These are phyloP conservation scores for Echites panduratus DNA, from an alignment of 257 asterid genomes.

Conservation along the genomic window DNA sequence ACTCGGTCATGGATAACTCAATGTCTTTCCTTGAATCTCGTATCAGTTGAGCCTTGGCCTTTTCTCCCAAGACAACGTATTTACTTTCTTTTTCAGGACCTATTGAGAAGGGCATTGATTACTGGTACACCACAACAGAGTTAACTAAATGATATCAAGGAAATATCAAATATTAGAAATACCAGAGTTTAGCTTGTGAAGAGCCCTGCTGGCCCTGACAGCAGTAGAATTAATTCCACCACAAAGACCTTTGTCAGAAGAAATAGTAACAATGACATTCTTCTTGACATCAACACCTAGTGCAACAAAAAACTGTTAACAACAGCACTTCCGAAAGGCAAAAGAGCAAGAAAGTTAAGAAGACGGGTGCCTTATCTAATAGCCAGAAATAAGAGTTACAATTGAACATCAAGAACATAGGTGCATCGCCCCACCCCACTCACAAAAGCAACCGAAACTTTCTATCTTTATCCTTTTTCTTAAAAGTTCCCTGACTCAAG, in stretches of 20 bases:
- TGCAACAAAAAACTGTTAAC: slow-evolving; percentile 11
- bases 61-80: slow-evolving; percentile 88
- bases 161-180: slow-evolving; percentile 12
- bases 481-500: background rate
- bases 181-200: slow-evolving; percentile 69
- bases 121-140: slow-evolving; percentile 2
- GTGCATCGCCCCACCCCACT: no score
- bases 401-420: background rate
- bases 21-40: slow-evolving; percentile 82
- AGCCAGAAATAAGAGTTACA: background rate
- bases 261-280: slow-evolving; percentile 71
- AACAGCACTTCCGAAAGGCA: background rate
- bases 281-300: slow-evolving; percentile 92
- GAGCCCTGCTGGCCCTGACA: slow-evolving; percentile 85
- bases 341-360: background rate
- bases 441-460: background rate
- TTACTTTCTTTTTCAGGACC: slow-evolving; percentile 82
- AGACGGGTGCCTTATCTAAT: background rate
- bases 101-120: slow-evolving; percentile 20
- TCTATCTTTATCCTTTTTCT: background rate
- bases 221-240: slow-evolving; percentile 96
- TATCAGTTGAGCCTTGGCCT: slow-evolving; percentile 89
- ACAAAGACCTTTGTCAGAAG: slow-evolving; percentile 97
- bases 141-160: background rate
- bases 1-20: slow-evolving; percentile 61